Evolutionary conservation across 345 rosid species (phyloP).

Genomic region (Arabidopsis arenosa): DNA sequence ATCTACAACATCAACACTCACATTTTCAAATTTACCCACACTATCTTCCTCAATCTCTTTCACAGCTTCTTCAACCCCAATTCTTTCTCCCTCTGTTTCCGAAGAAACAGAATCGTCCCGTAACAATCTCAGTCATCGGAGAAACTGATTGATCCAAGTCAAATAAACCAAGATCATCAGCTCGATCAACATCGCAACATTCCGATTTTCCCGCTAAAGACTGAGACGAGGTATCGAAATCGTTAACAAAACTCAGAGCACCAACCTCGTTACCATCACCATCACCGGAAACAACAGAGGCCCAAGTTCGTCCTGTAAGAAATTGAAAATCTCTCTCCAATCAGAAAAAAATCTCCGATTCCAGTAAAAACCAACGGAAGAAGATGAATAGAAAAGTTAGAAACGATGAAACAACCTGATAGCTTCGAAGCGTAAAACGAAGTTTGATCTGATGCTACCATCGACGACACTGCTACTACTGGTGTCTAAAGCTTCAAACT

Average conservation of each 20-base stretch:
- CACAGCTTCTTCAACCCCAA: slow-evolving; percentile 16
- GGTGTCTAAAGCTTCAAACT: slow-evolving; percentile 10
- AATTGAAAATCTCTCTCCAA: not conserved
- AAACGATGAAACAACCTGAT: slow-evolving; percentile 47
- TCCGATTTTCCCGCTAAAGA: slow-evolving; percentile 3
- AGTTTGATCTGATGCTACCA: slow-evolving; percentile 42
- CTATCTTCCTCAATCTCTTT: slow-evolving; percentile 29
- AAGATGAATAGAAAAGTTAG: not conserved
- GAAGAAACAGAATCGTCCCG: not conserved
- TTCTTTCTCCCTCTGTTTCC: not conserved
- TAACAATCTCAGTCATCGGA: not conserved
- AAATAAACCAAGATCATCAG: not conserved
- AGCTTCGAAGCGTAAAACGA: slow-evolving; percentile 28
- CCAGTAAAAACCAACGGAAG: not conserved
- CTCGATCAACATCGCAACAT: not conserved
- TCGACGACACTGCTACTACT: slow-evolving; percentile 7
- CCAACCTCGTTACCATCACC: slow-evolving; percentile 44
- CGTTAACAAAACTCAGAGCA: slow-evolving; percentile 58
- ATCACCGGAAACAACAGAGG: slow-evolving; percentile 35
- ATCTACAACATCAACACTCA: slow-evolving; percentile 28
- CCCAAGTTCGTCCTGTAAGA: slow-evolving; percentile 27
- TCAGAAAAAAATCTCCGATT: not conserved
- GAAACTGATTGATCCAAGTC: not conserved
- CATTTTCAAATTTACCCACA: slow-evolving; percentile 36
- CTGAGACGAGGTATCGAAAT: slow-evolving; percentile 45